Evolutionary conservation across 2,329 filamentous ascomycete species (phyloP).

Genomic region (Ophiostoma angusticollis): DNA sequence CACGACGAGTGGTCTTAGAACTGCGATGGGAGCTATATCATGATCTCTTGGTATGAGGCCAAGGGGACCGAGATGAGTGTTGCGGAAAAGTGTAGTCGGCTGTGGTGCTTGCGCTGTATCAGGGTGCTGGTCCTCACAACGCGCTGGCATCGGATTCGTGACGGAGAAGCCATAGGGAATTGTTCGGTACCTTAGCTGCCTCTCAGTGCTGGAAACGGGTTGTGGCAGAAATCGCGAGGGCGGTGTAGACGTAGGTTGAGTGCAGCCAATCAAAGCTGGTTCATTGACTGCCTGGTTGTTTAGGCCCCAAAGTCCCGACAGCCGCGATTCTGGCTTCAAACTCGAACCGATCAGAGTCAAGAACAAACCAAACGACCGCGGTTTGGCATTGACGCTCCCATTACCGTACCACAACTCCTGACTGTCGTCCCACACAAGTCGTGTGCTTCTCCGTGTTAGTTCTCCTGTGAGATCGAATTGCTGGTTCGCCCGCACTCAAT

Average conservation of each 20-base stretch:
- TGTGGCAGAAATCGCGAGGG: neutral
- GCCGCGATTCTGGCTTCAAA: neutral
- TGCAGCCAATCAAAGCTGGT: constrained; percentile 10
- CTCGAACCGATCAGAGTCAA: neutral
- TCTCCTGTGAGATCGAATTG: neutral
- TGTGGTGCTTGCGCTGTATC: too few relatives aligned
- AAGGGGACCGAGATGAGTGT: too few relatives aligned
- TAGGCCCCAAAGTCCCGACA: constrained; percentile 4
- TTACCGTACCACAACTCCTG: neutral
- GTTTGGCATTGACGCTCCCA: constrained; percentile 5
- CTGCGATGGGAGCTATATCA: too few relatives aligned
- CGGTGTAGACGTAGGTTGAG: neutral
- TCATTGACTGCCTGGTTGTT: constrained; percentile 11
- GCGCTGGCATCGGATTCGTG: too few relatives aligned
- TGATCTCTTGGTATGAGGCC: too few relatives aligned
- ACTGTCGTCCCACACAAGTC: neutral
- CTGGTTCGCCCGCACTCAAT: too few relatives aligned
- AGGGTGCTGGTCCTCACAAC: too few relatives aligned
- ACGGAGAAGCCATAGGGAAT: too few relatives aligned
- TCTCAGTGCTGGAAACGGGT: too few relatives aligned
- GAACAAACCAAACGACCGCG: neutral
- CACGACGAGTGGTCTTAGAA: too few relatives aligned
- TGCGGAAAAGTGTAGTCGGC: too few relatives aligned
- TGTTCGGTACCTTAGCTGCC: too few relatives aligned
- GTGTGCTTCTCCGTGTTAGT: neutral